phyloP scores from a whole-genome alignment of 768 basidiomycete genomes.

The Auriscalpium vulgare region DNA sequence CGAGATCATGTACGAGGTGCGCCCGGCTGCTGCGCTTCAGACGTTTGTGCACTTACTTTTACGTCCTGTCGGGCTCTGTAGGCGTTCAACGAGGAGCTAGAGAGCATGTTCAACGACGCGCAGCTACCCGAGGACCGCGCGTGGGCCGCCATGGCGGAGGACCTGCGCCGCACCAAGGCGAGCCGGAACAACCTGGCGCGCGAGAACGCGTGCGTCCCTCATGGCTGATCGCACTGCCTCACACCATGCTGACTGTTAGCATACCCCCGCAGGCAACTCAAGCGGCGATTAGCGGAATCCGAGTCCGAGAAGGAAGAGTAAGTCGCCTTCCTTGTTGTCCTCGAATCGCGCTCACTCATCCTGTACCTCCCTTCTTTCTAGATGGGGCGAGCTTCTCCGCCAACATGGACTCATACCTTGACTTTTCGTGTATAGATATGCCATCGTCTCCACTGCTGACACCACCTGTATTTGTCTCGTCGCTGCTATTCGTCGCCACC shows the following conservation, averaged over 20 bases:
- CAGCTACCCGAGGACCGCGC: constrained; percentile 79
- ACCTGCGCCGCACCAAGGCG: constrained; percentile 70
- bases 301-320: constrained; percentile 79
- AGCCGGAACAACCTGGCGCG: constrained; percentile 60
- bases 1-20: constrained; percentile 88
- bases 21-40: constrained; percentile 11
- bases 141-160: constrained; percentile 67
- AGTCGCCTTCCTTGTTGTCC: constrained; percentile 21
- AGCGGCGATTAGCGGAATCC: constrained; percentile 57
- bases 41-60: neutral
- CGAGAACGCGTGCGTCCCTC: constrained; percentile 67
- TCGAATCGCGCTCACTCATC: too few relatives aligned
- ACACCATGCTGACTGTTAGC: neutral
- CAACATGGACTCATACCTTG: constrained; percentile 37
- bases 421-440: neutral
- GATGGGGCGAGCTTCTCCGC: constrained; percentile 60
- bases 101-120: constrained; percentile 82
- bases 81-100: constrained; percentile 94
- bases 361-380: constrained; percentile 17
- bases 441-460: too few relatives aligned
- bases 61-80: constrained; percentile 20
- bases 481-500: neutral
- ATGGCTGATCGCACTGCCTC: neutral
- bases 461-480: neutral
- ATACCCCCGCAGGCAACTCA: constrained; percentile 45